Evolutionary conservation across 495 filamentous ascomycete genomes (phyloP).

Genomic region (Penicillium steckii): DNA sequence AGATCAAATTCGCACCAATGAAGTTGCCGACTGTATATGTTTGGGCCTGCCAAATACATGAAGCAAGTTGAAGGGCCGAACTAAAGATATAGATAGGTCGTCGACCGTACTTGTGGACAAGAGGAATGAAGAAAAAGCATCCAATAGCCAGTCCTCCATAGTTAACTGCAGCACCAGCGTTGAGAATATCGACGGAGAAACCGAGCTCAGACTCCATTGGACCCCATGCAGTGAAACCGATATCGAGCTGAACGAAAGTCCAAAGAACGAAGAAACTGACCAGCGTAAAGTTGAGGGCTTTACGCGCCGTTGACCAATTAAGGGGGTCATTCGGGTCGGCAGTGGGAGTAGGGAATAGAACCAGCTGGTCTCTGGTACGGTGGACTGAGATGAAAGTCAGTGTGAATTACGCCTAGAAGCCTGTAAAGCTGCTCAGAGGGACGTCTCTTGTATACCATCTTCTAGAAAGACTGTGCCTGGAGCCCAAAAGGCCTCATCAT

Average conservation of each 20-base stretch:
- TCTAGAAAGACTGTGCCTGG: constrained; percentile 25
- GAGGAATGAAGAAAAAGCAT: constrained; percentile 43
- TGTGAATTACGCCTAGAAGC: neutral
- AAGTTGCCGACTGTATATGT: constrained; percentile 30
- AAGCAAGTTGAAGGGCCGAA: constrained; percentile 29
- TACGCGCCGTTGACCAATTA: constrained; percentile 31
- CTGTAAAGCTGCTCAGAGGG: neutral
- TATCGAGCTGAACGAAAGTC: constrained; percentile 37
- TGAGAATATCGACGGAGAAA: constrained; percentile 34
- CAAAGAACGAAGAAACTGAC: constrained; percentile 40
- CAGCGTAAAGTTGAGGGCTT: constrained; percentile 37
- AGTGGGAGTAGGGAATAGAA: constrained; percentile 25
- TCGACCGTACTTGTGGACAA: constrained; percentile 46
- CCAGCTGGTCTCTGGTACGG: constrained; percentile 16
- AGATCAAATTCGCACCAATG: constrained; percentile 32
- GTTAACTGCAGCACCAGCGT: constrained; percentile 34
- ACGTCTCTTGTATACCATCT: constrained; percentile 11
- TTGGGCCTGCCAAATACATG: constrained; percentile 38
- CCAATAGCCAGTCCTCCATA: constrained; percentile 40
- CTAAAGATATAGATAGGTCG: constrained; percentile 45
- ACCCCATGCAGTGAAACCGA: constrained; percentile 42
- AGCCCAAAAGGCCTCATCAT: constrained; percentile 25
- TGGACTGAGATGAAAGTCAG: constrained; percentile 15
- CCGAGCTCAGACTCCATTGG: constrained; percentile 37
- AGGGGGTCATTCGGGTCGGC: constrained; percentile 34